phyloP scores from a whole-genome alignment of 1,284 basidiomycete genomes.

The Heterobasidion annosum region DNA sequence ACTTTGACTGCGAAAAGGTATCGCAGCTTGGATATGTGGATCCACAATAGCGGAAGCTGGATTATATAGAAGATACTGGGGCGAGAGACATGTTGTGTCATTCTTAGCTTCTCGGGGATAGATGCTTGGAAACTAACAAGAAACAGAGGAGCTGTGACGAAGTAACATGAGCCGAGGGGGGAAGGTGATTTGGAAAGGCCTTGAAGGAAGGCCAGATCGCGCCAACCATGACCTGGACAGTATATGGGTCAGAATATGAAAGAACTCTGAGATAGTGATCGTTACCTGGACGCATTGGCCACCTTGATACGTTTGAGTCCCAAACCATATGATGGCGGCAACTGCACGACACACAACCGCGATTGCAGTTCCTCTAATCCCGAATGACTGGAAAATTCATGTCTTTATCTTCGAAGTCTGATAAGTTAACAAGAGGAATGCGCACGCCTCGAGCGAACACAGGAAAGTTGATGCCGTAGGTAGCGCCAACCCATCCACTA shows the following conservation, averaged over 20 bases:
- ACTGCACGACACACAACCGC: background rate
- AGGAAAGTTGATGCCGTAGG: background rate
- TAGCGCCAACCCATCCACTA: background rate
- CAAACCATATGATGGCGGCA: background rate
- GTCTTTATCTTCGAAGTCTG: background rate
- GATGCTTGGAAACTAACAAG: background rate
- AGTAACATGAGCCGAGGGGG: background rate
- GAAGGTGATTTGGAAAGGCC: background rate
- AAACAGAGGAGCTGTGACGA: background rate
- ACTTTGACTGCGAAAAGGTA: background rate
- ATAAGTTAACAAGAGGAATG: background rate
- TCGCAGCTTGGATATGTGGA: background rate
- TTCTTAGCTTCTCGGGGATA: no score
- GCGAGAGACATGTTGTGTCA: background rate
- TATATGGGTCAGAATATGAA: background rate
- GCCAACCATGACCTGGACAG: background rate
- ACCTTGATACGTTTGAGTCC: background rate
- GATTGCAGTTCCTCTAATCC: background rate
- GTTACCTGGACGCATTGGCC: background rate
- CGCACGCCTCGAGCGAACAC: background rate
- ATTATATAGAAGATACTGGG: background rate
- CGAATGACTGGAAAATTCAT: background rate
- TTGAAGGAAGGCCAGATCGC: background rate
- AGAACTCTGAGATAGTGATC: background rate
- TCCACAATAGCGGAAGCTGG: background rate